Evolutionary conservation across 805 yeast genomes (phyloP), one percentile per base, ranked within the genome.

Genomic region (Saccharomycopsis sp.): DNA sequence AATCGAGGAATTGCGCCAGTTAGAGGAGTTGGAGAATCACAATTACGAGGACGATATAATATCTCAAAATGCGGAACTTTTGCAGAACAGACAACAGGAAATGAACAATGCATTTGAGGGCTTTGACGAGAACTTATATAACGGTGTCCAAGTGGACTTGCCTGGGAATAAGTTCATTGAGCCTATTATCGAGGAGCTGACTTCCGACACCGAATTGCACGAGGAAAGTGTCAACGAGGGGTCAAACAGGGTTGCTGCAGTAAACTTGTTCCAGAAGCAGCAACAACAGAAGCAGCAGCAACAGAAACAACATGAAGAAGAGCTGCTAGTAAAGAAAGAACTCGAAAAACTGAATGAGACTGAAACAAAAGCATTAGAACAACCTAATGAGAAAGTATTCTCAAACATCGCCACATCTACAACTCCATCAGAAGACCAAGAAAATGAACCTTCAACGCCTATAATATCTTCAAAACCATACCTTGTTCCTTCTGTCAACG

Each of bases 101-200:
- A 23, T 47, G n/a, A 44, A 34, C 24, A 54, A 34, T 14, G 60
- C 57, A 40, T 60, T 60, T 52, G 60, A 54, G 24, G 62, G 61
- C 2, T 60, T 60, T 55, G 62, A 60, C 41, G 46, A 40, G 29
- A 37, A 41, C 16, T 41, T 14, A 7, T 16, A 2, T 3, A 2
- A 20, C 23, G 3, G n/a, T 20, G 9, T n/a, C n/a, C n/a, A 24
- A 5, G 37, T 12, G 15, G 5, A 51, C 23, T n/a, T n/a, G 41
- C 23, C 54, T 37, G n/a, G 37, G 41, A 37, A 29, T n/a, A 5
- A 23, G 12, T 34, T 34, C 24, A 51, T 34, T 46, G 23, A 46
- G 37, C 9, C 37, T 24, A 7, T 18, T 24, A 34, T 34, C 21
- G 29, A 24, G 21, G 7, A 51, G 37, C 15, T 29, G 24, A 20